Base-by-base conservation (phyloP, 331 rosid species). In the Malus hybrid region DNA sequence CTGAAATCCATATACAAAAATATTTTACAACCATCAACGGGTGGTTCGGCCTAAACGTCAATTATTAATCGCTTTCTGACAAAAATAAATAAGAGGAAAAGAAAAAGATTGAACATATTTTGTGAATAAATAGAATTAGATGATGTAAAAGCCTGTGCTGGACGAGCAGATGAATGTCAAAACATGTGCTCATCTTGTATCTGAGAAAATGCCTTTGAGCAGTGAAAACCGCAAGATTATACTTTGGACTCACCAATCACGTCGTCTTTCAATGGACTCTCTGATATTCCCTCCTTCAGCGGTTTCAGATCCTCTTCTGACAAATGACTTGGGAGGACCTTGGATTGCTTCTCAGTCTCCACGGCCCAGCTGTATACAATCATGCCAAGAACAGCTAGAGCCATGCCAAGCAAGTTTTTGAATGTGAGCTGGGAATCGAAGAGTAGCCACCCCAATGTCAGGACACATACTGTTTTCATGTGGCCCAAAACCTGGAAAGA, bases 401-500 rank as follows among this genome's bases (percentile, higher is more conserved):
- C 83, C 89, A 86, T 86, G 15, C 89, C 89, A 16, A 78, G 36
- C 27, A 80, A 77, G 78, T 86, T 86, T 36, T 86, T 83, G 44
- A 78, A 9, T 16, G 83, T 80, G 64, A 86, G 66, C 69, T 78
- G 71, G 10, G 86, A 74, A 78, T 86, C 89, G 57, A 86, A 86
- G 61, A 86, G 87, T 48, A 83, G 73, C 89, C 89, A 86, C 27
- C 89, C 89, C 78, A 86, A 64, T 69, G 71, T 67, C 67, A 86
- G 34, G 74, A 86, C 83, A 31, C 83, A 83, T 27, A 83, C 81
- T 11, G 89, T 86, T 72, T 86, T 86, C 87, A 86, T 83, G 75
- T 86, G 89, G 48, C 89, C 89, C 68, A 80, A 57, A 36, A 86
- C 89, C 78, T 86, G 89, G 83, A 83, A 86, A 0, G 89, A 80